phyloP scores from a whole-genome alignment of 1,284 basidiomycete species.

The Heterobasidion occidentale region DNA sequence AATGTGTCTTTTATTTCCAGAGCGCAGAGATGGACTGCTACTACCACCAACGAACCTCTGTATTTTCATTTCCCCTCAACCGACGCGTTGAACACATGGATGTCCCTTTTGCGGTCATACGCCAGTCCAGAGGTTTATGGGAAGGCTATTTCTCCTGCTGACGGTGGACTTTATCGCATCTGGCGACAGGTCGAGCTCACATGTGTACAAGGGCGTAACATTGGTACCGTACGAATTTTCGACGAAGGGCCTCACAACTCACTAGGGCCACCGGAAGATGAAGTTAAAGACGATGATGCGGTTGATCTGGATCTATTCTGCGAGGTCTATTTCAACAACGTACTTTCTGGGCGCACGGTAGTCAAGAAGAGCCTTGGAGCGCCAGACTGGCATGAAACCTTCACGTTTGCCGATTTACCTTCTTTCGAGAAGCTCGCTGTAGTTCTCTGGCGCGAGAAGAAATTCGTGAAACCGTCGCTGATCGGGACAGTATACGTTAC shows the following conservation, averaged over 20 bases:
- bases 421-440: slow-evolving; percentile 63
- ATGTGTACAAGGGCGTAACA: slow-evolving; percentile 60
- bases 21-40: slow-evolving; percentile 52
- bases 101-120: slow-evolving; percentile 68
- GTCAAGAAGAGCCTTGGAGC: slow-evolving; percentile 56
- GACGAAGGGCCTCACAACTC: slow-evolving; percentile 10
- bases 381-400: slow-evolving; percentile 74
- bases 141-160: slow-evolving; percentile 35
- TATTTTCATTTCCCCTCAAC: slow-evolving; percentile 59
- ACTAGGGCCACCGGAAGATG: slow-evolving; percentile 9
- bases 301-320: slow-evolving; percentile 64
- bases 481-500: slow-evolving; percentile 61
- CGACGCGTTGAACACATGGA: slow-evolving; percentile 61
- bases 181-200: slow-evolving; percentile 74
- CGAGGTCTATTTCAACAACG: slow-evolving; percentile 58
- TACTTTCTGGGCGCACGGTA: slow-evolving; percentile 62
- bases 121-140: slow-evolving; percentile 74
- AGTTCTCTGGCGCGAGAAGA: slow-evolving; percentile 60
- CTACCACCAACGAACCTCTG: slow-evolving; percentile 51
- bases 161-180: slow-evolving; percentile 72
- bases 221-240: slow-evolving; percentile 33
- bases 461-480: slow-evolving; percentile 40
- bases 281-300: slow-evolving; percentile 32
- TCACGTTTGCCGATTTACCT: slow-evolving; percentile 64
- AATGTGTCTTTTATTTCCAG: slow-evolving; percentile 22